phyloP scores from a whole-genome alignment of 1,284 basidiomycete species.

The Exobasidium cylindrosporum region DNA sequence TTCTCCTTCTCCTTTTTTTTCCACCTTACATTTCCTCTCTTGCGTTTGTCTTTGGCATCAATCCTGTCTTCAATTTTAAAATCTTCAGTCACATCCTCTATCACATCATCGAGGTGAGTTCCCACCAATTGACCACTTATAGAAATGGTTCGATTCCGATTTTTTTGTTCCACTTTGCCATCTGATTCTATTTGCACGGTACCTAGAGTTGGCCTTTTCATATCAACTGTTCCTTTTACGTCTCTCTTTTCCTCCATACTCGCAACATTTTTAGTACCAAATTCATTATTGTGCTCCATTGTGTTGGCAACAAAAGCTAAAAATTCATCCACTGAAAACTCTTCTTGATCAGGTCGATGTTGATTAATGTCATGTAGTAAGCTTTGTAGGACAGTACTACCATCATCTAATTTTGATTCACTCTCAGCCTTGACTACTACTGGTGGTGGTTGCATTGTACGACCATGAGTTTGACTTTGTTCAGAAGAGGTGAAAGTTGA shows the following conservation, averaged over 20 bases:
- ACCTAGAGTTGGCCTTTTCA: neutral
- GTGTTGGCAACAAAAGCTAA: neutral
- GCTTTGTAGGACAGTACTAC: neutral
- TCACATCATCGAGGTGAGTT: constrained; percentile 4
- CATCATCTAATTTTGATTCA: neutral
- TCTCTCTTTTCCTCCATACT: too few species aligned
- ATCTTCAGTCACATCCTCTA: neutral
- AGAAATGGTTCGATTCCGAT: constrained; percentile 3
- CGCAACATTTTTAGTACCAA: neutral
- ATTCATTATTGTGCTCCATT: neutral
- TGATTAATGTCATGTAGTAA: neutral
- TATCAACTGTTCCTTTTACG: neutral
- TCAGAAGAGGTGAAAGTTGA: too few species aligned
- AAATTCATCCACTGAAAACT: neutral
- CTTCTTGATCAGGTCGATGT: neutral
- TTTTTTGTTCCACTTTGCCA: neutral
- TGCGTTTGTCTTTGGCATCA: neutral
- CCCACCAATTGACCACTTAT: neutral
- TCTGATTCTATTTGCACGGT: neutral
- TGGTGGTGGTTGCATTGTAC: neutral
- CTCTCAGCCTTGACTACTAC: neutral
- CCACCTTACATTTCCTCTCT: neutral
- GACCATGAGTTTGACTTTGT: too few species aligned
- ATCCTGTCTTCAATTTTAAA: neutral
- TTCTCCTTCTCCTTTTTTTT: neutral